Evolutionary conservation across 1,284 basidiomycete genomes (phyloP).

Genomic region (Austroboletus sp.): DNA sequence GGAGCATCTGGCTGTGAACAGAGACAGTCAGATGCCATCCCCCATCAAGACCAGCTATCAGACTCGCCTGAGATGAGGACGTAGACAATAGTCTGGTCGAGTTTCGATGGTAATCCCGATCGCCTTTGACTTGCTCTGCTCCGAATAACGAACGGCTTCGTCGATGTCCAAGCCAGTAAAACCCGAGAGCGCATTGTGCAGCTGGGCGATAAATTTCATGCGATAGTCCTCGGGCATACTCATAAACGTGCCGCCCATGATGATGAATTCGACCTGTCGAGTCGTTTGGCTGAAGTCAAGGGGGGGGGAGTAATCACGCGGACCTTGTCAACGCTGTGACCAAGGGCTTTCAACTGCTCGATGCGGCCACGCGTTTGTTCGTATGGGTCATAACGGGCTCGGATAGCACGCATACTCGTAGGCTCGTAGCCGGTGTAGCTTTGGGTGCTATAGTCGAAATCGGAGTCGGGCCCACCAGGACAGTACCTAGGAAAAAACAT

Average conservation of each 20-base stretch:
- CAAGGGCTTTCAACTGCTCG: constrained; percentile 89
- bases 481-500: constrained; percentile 66
- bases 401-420: constrained; percentile 97
- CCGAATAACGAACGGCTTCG: constrained; percentile 95
- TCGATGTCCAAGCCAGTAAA: constrained; percentile 91
- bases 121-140: constrained; percentile 95
- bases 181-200: constrained; percentile 95
- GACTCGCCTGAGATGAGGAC: constrained; percentile 81
- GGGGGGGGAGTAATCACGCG: constrained; percentile 14
- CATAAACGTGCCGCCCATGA: constrained; percentile 99
- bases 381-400: constrained; percentile 96
- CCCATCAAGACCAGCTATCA: not conserved
- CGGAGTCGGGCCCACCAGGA: constrained; percentile 97
- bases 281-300: not conserved
- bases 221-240: constrained; percentile 96
- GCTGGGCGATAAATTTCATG: constrained; percentile 87
- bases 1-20: constrained; percentile 84
- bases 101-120: constrained; percentile 99
- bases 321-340: constrained; percentile 96
- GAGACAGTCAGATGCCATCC: not conserved
- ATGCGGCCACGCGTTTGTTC: constrained; percentile 94
- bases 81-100: constrained; percentile 94
- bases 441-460: constrained; percentile 99
- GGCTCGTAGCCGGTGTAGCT: constrained; percentile 97
- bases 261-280: constrained; percentile 88